Conservation (phyloP, 495 filamentous ascomycete genomes). For the Platismatia glauca region DNA sequence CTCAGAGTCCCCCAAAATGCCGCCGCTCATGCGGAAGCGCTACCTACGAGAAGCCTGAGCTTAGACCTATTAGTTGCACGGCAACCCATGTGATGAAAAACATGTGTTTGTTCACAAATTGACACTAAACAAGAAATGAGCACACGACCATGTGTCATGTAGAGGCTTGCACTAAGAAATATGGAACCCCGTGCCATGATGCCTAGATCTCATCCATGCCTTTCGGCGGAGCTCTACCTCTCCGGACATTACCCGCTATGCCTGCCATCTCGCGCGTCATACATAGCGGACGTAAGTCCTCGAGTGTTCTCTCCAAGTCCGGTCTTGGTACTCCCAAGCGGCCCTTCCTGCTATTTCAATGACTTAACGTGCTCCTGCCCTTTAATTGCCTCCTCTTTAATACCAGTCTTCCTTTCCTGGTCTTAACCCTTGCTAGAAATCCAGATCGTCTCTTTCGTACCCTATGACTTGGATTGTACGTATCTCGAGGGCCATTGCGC, state of each 20-base stretch:
- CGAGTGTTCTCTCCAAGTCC: not conserved
- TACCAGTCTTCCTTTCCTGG: slow-evolving; percentile 41
- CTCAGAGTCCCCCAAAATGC: not conserved
- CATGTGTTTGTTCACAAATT: not conserved
- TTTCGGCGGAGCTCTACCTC: not conserved
- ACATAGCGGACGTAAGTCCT: not conserved
- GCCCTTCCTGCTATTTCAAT: slow-evolving; percentile 9
- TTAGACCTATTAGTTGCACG: not conserved
- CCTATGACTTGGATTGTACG: slow-evolving; percentile 49
- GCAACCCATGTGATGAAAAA: not conserved
- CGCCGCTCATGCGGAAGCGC: not conserved
- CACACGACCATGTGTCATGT: not conserved
- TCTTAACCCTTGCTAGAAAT: slow-evolving; percentile 44
- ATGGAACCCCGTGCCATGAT: not conserved
- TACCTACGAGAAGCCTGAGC: not conserved
- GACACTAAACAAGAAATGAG: not conserved
- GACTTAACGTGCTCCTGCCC: slow-evolving; percentile 44
- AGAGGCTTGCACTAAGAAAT: not conserved
- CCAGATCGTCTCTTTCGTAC: slow-evolving; percentile 53
- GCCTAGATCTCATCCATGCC: not conserved
- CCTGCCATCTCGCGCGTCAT: not conserved
- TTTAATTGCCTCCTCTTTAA: slow-evolving; percentile 46
- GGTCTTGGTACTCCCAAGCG: not conserved
- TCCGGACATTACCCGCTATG: not conserved
- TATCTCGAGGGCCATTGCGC: slow-evolving; percentile 46